Conservation (phyloP, 305 asterid species). For the Rubia tinctorum region DNA sequence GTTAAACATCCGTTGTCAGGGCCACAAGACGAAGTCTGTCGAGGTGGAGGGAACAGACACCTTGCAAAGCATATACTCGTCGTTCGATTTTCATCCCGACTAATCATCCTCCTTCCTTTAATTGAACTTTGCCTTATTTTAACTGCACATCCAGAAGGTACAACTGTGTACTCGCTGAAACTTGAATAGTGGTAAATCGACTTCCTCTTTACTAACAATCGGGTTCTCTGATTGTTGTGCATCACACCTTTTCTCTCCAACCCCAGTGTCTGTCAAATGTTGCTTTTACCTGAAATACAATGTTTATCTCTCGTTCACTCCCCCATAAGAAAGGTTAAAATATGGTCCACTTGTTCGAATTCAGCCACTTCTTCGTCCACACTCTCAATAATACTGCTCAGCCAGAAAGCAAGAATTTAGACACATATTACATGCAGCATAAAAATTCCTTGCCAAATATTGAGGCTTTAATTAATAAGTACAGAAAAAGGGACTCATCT, state of each 20-base stretch:
- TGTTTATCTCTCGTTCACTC: slow-evolving; percentile 85
- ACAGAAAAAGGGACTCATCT: not conserved
- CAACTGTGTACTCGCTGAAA: slow-evolving; percentile 87
- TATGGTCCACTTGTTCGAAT: slow-evolving; percentile 75
- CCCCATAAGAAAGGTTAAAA: slow-evolving; percentile 80
- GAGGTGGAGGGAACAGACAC: too few species aligned
- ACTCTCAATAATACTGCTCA: slow-evolving; percentile 84
- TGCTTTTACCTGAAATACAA: slow-evolving; percentile 77
- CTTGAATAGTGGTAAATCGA: slow-evolving; percentile 84
- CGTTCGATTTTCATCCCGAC: too few species aligned
- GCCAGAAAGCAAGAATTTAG: not conserved
- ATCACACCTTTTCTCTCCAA: slow-evolving; percentile 86
- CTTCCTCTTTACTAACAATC: slow-evolving; percentile 72
- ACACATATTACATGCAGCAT: not conserved
- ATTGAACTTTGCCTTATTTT: too few species aligned
- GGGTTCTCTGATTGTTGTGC: slow-evolving; percentile 83
- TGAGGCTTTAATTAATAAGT: not conserved
- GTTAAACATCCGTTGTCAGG: too few species aligned
- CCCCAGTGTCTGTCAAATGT: slow-evolving; percentile 77
- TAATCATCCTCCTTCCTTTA: too few species aligned
- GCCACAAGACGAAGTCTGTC: too few species aligned
- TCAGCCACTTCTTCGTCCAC: slow-evolving; percentile 87
- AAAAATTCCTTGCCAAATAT: not conserved
- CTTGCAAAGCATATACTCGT: too few species aligned
- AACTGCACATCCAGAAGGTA: slow-evolving; percentile 94